Conservation (phyloP, 2,329 filamentous ascomycete species). For the Delphinella strobiligena region DNA sequence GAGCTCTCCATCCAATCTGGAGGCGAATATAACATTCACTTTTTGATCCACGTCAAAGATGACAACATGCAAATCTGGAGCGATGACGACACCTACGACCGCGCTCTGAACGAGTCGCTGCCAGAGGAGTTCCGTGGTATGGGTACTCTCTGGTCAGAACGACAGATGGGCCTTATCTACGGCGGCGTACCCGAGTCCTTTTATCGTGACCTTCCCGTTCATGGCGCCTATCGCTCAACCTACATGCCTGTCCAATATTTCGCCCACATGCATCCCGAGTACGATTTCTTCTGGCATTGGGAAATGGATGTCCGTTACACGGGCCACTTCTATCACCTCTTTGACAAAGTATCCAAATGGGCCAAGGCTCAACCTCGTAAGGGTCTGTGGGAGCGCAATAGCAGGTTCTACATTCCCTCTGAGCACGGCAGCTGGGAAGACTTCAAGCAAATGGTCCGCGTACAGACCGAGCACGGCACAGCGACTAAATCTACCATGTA, state of each 20-base stretch:
- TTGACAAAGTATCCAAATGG: conserved; percentile 56
- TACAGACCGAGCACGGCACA: conserved; percentile 45
- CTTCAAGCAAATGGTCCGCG: conserved; percentile 53
- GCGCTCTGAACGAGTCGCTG: conserved; percentile 42
- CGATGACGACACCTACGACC: conserved; percentile 60
- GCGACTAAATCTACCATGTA: conserved; percentile 33
- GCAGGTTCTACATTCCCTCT: conserved; percentile 63
- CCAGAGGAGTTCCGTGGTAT: conserved; percentile 39
- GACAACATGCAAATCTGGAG: conserved; percentile 70
- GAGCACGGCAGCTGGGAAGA: conserved; percentile 62
- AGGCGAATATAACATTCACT: conserved; percentile 71
- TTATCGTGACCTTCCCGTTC: conserved; percentile 51
- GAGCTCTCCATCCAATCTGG: conserved; percentile 68
- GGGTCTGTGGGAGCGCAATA: conserved; percentile 66
- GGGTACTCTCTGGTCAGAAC: conserved; percentile 41
- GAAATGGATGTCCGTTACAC: conserved; percentile 89
- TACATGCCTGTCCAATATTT: conserved; percentile 96
- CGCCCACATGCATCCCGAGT: conserved; percentile 75
- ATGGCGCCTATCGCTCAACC: conserved; percentile 59
- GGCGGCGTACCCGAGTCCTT: conserved; percentile 36
- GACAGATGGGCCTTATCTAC: conserved; percentile 43
- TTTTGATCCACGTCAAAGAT: conserved; percentile 76
- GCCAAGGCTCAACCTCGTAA: conserved; percentile 55
- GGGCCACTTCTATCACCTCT: conserved; percentile 75
- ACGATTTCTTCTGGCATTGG: conserved; percentile 89